Base-by-base conservation (phyloP, 2,329 filamentous ascomycete species). In the Xylaria sp. region DNA sequence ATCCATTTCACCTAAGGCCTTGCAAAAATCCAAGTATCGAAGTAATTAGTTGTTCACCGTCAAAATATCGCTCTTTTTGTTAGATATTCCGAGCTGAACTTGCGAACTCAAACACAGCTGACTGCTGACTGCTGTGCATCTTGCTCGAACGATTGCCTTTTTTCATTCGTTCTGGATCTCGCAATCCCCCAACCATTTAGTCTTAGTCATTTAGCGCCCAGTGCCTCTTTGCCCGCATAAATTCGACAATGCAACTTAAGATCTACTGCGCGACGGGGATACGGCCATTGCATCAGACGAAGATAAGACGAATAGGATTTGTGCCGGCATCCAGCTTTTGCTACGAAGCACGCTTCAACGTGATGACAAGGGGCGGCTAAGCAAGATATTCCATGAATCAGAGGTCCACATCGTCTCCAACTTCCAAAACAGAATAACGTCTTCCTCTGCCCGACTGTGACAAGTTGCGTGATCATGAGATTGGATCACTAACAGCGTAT, bases 281-380 rank as follows among this genome's bases (percentile, higher is more conserved):
- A 59, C 35, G 53, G 55, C 37, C 44, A 53, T 62, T 10, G 10
- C 50, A 57, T 69, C 55, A 69, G 29, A 42, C 44, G 48, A 40
- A 62, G 59, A 69, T 66, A 64, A 66, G 63, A 62, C 63, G 66
- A 66, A 57, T 57, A 54, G 48, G 54, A 60, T 63, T 29, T 29
- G 54, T 47, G 18, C 48, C 54, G n/a, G n/a, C 40, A 63, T 42
- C 29, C 48, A 51, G 54, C 54, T 18, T 63, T 29, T 63, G 67
- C 54, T 60, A 60, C 63, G 47, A 58, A 48, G 40, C 25, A 42
- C 42, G 67, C 67, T 40, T 66, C 60, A 57, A 60, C 29, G 23
- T 60, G 29, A 60, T 57, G 48, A 55, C 47, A 66, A 50, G 58
- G 63, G 48, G 60, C 18, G 32, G 58, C 37, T 25, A 12, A 63